These are phyloP conservation scores for Lecanoromycetidae sp. DNA, from an alignment of 2,329 filamentous ascomycete genomes.

Conservation along the genomic window DNA sequence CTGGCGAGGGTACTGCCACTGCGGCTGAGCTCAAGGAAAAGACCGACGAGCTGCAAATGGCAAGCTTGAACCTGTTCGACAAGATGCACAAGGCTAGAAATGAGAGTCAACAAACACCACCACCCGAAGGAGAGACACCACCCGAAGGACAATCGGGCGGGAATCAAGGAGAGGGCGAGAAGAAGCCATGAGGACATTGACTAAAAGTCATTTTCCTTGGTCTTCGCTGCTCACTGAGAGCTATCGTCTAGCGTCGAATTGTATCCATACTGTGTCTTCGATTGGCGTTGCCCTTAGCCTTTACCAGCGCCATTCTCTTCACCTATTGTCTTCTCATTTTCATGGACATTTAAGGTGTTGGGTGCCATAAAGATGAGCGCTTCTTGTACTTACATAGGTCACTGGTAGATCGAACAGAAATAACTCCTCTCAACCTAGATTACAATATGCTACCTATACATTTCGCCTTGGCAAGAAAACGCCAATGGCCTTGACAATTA, in stretches of 20 bases:
- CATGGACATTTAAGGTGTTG: constrained; percentile 8
- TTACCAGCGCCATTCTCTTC: constrained; percentile 8
- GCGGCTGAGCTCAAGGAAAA: constrained; percentile 95
- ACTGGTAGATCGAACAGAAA: constrained; percentile 4
- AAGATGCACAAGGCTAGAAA: constrained; percentile 97
- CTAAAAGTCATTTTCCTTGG: constrained; percentile 7
- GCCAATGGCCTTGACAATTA: too few relatives aligned
- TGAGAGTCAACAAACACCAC: constrained; percentile 40
- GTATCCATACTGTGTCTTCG: constrained; percentile 13
- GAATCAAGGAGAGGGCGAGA: constrained; percentile 23
- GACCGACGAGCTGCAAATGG: constrained; percentile 94
- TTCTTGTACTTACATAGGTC: constrained; percentile 17
- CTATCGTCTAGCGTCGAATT: constrained; percentile 5
- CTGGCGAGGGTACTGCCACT: constrained; percentile 74
- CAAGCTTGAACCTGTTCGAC: constrained; percentile 92
- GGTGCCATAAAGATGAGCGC: constrained; percentile 11
- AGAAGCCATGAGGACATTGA: constrained; percentile 34
- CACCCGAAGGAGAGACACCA: constrained; percentile 12
- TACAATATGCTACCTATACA: not conserved
- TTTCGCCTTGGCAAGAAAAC: too few relatives aligned
- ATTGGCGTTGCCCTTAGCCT: constrained; percentile 11
- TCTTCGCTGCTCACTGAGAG: not conserved
- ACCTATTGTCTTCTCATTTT: constrained; percentile 8
- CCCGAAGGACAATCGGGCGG: constrained; percentile 15
- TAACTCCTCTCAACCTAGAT: constrained; percentile 14